Base-by-base conservation (phyloP, 2,329 filamentous ascomycete species). In the Drechslerella dactyloides region DNA sequence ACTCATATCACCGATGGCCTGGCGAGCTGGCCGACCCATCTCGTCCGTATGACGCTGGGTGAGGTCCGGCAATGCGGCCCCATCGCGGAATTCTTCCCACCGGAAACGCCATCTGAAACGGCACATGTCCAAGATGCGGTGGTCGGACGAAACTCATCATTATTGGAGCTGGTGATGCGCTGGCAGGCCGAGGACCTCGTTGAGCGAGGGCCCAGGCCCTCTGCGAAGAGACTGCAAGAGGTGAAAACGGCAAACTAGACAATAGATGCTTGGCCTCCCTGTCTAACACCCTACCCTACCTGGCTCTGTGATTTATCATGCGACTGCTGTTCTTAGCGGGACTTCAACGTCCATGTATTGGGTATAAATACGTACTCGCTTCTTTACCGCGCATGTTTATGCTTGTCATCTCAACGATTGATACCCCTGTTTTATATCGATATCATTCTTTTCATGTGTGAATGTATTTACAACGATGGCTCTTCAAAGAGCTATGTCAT, bases 1-100 rank as follows among this genome's bases (percentile, higher is more conserved):
- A 99, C 94, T 13, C 94, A 99, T 80, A 97, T 99, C 74, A 82
- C 99, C 75, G 94, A 99, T 79, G 97, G 97, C 79, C 82, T 99
- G 56, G 92, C 92, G 0, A 88, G 89, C 19, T 99, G 94, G 94
- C 94, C 94, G 5, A 96, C 90, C 0, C 93, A 99, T 81, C 83
- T 99, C 40, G 93, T 96, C 55, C 93, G 97, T 79, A 97, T 99
- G 93, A 89, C 92, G 78, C 80, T 96, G 52, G 94, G 94, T 27
- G 86, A 84, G 73, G 89, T 97, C 74, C 93, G 91, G 83, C 90
- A 96, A 80, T 96, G 89, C 88, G 93, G 92, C 1, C 81, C 82
- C 37, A 86, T 93, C 50, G 87, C 88, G 61, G 81, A 83, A 35
- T 93, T 94, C 81, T 83, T 72, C 44, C 60, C 91, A 56, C 81